A percentile compares a stretch with the other conserved stretches of the same genome.
Evolutionary conservation across 371 early-diverging fungal genomes (phyloP).

Genomic region (Syncephalis plumigaleata): DNA sequence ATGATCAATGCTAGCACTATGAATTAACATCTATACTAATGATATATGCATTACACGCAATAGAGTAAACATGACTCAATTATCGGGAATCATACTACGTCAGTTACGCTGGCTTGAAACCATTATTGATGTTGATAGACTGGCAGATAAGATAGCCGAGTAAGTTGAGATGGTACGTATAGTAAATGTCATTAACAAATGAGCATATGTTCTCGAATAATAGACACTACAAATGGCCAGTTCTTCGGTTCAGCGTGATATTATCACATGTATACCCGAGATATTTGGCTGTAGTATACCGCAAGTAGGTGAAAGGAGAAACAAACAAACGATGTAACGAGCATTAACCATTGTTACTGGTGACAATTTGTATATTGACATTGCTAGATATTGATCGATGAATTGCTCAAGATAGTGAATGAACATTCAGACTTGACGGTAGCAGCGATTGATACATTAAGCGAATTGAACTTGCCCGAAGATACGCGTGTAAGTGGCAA

Average conservation of each 20-base stretch:
- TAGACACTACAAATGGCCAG: not conserved
- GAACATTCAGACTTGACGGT: too few relatives aligned
- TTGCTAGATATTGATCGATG: too few relatives aligned
- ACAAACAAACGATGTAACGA: too few relatives aligned
- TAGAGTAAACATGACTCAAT: constrained; percentile 16
- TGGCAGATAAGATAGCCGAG: constrained; percentile 49
- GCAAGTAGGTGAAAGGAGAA: too few relatives aligned
- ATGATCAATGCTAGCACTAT: constrained; percentile 33
- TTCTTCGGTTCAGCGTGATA: not conserved
- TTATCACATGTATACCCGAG: not conserved
- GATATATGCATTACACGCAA: not conserved
- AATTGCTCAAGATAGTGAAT: too few relatives aligned
- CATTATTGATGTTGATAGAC: constrained; percentile 34
- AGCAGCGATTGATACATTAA: too few relatives aligned
- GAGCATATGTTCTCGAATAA: not conserved
- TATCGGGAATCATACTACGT: constrained; percentile 45
- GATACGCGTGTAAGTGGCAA: too few relatives aligned
- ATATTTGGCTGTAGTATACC: not conserved
- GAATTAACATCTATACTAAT: constrained; percentile 8
- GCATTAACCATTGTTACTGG: too few relatives aligned
- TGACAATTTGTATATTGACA: too few relatives aligned
- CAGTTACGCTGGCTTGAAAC: constrained; percentile 68
- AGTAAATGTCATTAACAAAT: not conserved
- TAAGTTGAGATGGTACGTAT: constrained; percentile 4
- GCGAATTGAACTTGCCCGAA: too few relatives aligned